phyloP scores from a whole-genome alignment of 176 grass and related monocot species.

The Oryza brachyantha region DNA sequence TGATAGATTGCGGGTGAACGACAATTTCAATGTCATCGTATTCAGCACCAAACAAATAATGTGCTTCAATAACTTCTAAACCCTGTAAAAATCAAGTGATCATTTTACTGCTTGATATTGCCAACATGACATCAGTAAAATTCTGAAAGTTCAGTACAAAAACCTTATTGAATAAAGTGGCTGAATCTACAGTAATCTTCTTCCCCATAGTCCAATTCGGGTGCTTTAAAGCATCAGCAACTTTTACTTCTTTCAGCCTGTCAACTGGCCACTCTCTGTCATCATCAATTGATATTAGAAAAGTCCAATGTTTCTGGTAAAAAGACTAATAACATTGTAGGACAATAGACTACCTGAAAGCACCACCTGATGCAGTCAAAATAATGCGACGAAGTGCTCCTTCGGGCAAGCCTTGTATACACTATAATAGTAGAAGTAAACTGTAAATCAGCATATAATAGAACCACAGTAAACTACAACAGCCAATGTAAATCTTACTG shows the following conservation, averaged over 20 bases:
- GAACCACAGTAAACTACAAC: conserved; percentile 18
- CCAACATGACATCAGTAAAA: not conserved
- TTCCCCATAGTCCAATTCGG: conserved; percentile 99
- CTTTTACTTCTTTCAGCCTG: conserved; percentile 83
- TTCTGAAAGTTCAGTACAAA: conserved; percentile 7
- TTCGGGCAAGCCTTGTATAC: conserved; percentile 91
- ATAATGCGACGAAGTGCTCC: conserved; percentile 88
- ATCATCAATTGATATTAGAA: conserved; percentile 29
- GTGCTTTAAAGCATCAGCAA: conserved; percentile 97
- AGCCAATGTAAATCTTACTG: not conserved
- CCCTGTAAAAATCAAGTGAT: conserved; percentile 51
- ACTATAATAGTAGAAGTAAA: conserved; percentile 37
- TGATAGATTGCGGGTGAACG: conserved; percentile 98
- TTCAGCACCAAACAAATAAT: conserved; percentile 91
- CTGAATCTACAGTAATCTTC: conserved; percentile 99
- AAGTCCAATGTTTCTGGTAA: conserved; percentile 13
- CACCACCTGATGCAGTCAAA: conserved; percentile 96
- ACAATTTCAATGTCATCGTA: conserved; percentile 96
- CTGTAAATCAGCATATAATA: conserved; percentile 1
- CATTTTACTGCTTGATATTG: conserved; percentile 19
- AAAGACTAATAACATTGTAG: conserved; percentile 11
- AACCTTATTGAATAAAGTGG: conserved; percentile 98
- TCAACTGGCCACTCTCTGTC: conserved; percentile 89
- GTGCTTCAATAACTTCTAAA: conserved; percentile 98
- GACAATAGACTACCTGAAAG: conserved; percentile 67